These are phyloP conservation scores for Davidsoniella australis DNA, from an alignment of 2,329 filamentous ascomycete species.

Conservation along the genomic window DNA sequence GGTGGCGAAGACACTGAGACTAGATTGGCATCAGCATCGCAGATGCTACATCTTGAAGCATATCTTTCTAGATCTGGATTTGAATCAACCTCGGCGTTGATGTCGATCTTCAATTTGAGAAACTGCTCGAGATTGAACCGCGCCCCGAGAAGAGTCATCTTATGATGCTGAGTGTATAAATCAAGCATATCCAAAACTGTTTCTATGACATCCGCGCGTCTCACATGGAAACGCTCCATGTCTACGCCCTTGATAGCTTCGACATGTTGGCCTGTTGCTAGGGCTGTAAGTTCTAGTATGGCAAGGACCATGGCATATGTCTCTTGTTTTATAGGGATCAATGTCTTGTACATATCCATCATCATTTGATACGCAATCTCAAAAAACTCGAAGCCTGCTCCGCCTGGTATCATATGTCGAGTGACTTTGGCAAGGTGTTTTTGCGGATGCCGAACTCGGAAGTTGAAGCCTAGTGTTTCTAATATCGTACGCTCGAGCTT, in stretches of 20 bases:
- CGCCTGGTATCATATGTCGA: constrained; percentile 33
- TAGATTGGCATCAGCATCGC: constrained; percentile 23
- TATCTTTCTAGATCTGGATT: constrained; percentile 44
- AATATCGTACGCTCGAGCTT: constrained; percentile 84
- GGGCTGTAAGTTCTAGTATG: constrained; percentile 62
- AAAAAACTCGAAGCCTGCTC: constrained; percentile 40
- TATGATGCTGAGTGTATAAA: constrained; percentile 72
- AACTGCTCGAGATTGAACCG: constrained; percentile 60
- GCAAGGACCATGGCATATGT: constrained; percentile 73
- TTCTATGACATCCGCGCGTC: constrained; percentile 41
- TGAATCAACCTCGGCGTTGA: constrained; percentile 65
- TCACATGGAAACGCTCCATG: constrained; percentile 29
- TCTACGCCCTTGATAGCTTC: constrained; percentile 33
- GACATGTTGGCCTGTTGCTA: constrained; percentile 42
- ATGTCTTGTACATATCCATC: constrained; percentile 83
- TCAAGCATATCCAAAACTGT: constrained; percentile 82
- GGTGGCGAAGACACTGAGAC: neutral
- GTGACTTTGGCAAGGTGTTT: constrained; percentile 68
- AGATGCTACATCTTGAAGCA: constrained; percentile 39
- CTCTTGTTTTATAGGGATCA: constrained; percentile 77
- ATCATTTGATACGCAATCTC: constrained; percentile 63
- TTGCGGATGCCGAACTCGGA: constrained; percentile 75
- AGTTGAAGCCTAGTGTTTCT: constrained; percentile 86
- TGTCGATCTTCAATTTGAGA: constrained; percentile 68
- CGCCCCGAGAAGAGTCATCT: constrained; percentile 55